A percentile compares a stretch with the other conserved stretches of the same genome.
These are phyloP conservation scores for Coniochaeta pulveracea DNA, from an alignment of 2,329 filamentous ascomycete species.

Conservation along the genomic window DNA sequence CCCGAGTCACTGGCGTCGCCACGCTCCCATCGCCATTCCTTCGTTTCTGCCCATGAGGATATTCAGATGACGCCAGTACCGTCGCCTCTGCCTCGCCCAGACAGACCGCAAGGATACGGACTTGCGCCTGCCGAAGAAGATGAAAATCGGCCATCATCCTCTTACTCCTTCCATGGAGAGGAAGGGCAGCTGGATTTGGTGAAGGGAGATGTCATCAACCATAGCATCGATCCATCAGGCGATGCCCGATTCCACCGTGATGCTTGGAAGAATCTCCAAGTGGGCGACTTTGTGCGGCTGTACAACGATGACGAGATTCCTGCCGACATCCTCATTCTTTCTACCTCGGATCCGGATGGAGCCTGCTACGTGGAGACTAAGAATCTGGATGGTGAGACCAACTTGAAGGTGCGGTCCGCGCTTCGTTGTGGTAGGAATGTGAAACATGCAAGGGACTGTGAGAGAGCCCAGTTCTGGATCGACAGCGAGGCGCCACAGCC, in stretches of 20 bases:
- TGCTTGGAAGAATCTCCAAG: slow-evolving; percentile 88
- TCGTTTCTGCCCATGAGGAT: slow-evolving; percentile 48
- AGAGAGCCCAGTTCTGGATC: slow-evolving; percentile 74
- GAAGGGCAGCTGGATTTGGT: slow-evolving; percentile 30
- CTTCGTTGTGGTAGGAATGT: slow-evolving; percentile 74
- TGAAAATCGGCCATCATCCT: slow-evolving; percentile 19
- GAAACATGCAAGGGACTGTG: slow-evolving; percentile 85
- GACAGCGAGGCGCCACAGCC: slow-evolving; percentile 87
- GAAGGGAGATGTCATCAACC: slow-evolving; percentile 59
- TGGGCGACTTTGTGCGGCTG: slow-evolving; percentile 91
- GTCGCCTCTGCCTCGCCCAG: slow-evolving; percentile 52
- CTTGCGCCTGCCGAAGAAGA: slow-evolving; percentile 14
- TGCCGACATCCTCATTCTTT: slow-evolving; percentile 82
- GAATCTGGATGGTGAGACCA: slow-evolving; percentile 95
- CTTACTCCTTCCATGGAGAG: slow-evolving; percentile 23
- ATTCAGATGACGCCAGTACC: slow-evolving; percentile 96
- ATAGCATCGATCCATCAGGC: slow-evolving; percentile 49
- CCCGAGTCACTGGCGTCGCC: slow-evolving; percentile 43
- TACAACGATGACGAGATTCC: slow-evolving; percentile 96
- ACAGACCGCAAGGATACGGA: too few species aligned
- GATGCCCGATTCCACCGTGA: slow-evolving; percentile 84
- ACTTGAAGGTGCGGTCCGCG: slow-evolving; percentile 87
- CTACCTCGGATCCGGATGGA: slow-evolving; percentile 87
- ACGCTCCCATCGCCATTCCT: slow-evolving; percentile 33
- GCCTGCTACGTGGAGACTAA: slow-evolving; percentile 98